phyloP scores from a whole-genome alignment of 352 stramenopile genomes.

The Pythium scleroteichum region DNA sequence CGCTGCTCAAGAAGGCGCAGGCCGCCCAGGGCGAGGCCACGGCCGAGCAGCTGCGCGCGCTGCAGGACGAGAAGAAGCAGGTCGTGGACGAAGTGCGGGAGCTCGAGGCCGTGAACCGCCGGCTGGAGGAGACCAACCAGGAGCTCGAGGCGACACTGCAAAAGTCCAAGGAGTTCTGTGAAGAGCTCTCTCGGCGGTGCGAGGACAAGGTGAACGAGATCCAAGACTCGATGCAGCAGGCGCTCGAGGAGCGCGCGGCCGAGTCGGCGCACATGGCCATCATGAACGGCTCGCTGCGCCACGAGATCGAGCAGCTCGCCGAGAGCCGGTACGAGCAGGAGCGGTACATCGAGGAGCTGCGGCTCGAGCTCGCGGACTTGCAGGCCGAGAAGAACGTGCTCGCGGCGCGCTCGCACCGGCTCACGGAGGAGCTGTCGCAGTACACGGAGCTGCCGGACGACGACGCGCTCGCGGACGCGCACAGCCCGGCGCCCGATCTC shows the following conservation, averaged over 20 bases:
- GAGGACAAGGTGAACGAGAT: slow-evolving; percentile 65
- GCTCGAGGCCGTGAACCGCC: slow-evolving; percentile 45
- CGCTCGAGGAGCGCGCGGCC: slow-evolving; percentile 62
- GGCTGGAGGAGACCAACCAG: slow-evolving; percentile 47
- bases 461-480: slow-evolving; percentile 51
- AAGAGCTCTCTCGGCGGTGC: slow-evolving; percentile 58
- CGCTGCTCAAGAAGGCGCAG: slow-evolving; percentile 40
- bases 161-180: slow-evolving; percentile 61
- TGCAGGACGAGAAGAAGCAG: slow-evolving; percentile 49
- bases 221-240: slow-evolving; percentile 59
- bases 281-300: slow-evolving; percentile 56
- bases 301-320: slow-evolving; percentile 66
- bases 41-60: slow-evolving; percentile 34
- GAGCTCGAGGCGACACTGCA: slow-evolving; percentile 61
- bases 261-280: slow-evolving; percentile 64
- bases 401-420: slow-evolving; percentile 66
- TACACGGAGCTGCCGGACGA: slow-evolving; percentile 81
- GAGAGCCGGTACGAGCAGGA: slow-evolving; percentile 67
- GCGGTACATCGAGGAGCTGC: slow-evolving; percentile 64
- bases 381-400: slow-evolving; percentile 87
- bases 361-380: slow-evolving; percentile 70
- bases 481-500: slow-evolving; percentile 69
- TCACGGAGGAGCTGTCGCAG: slow-evolving; percentile 82
- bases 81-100: slow-evolving; percentile 43
- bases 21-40: slow-evolving; percentile 43